phyloP scores from a whole-genome alignment of 495 filamentous ascomycete genomes.

The Xylaria curta region DNA sequence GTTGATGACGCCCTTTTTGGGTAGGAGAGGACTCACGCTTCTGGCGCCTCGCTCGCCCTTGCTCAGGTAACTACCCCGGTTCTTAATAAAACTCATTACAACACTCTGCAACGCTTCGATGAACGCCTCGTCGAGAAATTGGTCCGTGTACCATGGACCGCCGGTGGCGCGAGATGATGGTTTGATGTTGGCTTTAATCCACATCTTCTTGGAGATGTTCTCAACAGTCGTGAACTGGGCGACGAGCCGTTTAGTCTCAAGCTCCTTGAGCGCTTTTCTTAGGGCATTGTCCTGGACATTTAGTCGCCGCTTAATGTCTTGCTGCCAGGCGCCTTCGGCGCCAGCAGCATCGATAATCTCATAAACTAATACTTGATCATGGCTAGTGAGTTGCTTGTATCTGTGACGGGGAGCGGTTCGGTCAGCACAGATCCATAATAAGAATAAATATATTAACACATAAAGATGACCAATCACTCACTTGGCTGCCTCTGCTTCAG shows the following conservation, averaged over 20 bases:
- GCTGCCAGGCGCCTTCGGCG: slow-evolving; percentile 85
- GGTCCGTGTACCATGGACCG: slow-evolving; percentile 91
- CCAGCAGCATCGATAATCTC: slow-evolving; percentile 81
- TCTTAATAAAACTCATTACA: slow-evolving; percentile 73
- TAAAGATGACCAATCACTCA: slow-evolving; percentile 47
- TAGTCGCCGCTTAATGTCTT: slow-evolving; percentile 73
- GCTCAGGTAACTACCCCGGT: slow-evolving; percentile 67
- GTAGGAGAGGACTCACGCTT: slow-evolving; percentile 37
- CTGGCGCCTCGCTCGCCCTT: slow-evolving; percentile 36
- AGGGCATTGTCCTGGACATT: slow-evolving; percentile 81
- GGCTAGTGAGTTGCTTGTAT: slow-evolving; percentile 65
- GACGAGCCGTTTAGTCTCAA: slow-evolving; percentile 69
- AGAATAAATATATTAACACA: not conserved
- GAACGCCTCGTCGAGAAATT: slow-evolving; percentile 84
- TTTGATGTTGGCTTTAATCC: slow-evolving; percentile 78
- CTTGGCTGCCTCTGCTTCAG: slow-evolving; percentile 74
- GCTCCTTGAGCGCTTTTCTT: slow-evolving; percentile 74
- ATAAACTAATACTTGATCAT: slow-evolving; percentile 83
- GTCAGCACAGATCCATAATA: slow-evolving; percentile 5
- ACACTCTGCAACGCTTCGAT: slow-evolving; percentile 72
- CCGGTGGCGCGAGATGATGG: slow-evolving; percentile 90
- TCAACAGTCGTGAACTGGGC: slow-evolving; percentile 67
- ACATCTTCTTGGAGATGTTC: slow-evolving; percentile 73
- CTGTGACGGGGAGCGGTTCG: slow-evolving; percentile 45
- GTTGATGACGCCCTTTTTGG: slow-evolving; percentile 54